Conservation (phyloP, 768 basidiomycete genomes). For the Leccinum ochraceum region DNA sequence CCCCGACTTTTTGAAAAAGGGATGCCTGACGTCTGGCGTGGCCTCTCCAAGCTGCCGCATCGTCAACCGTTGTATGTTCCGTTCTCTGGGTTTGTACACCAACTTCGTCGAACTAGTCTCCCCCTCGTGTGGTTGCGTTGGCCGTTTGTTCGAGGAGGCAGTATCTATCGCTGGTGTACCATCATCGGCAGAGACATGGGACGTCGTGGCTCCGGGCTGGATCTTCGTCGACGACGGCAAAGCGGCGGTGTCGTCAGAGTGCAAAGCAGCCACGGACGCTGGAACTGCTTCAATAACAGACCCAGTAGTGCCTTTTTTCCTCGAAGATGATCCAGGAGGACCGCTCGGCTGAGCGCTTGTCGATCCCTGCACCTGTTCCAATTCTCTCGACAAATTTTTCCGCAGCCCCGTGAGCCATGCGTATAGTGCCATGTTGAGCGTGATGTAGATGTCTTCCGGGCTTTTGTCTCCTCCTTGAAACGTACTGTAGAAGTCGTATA, state of each 20-base stretch:
- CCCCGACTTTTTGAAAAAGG: slow-evolving; percentile 81
- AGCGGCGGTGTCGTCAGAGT: slow-evolving; percentile 8
- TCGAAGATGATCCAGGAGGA: slow-evolving; percentile 31
- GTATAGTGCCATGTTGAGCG: slow-evolving; percentile 79
- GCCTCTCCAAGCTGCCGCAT: slow-evolving; percentile 87
- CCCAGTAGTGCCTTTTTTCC: slow-evolving; percentile 36
- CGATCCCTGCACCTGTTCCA: slow-evolving; percentile 68
- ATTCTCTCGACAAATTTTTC: slow-evolving; percentile 73
- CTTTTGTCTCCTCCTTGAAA: slow-evolving; percentile 60
- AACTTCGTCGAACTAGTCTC: slow-evolving; percentile 26
- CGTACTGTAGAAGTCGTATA: slow-evolving; percentile 72
- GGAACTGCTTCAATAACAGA: slow-evolving; percentile 13
- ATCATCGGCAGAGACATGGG: slow-evolving; percentile 12
- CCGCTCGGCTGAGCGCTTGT: slow-evolving; percentile 49
- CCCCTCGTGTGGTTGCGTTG: slow-evolving; percentile 22
- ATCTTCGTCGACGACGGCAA: slow-evolving; percentile 4
- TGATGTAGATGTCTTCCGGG: slow-evolving; percentile 80
- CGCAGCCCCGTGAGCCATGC: slow-evolving; percentile 79
- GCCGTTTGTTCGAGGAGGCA: slow-evolving; percentile 9
- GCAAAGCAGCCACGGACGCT: slow-evolving; percentile 3
- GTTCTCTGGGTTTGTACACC: slow-evolving; percentile 54
- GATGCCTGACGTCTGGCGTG: slow-evolving; percentile 87
- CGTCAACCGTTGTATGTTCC: slow-evolving; percentile 76
- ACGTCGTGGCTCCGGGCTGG: slow-evolving; percentile 6
- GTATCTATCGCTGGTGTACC: slow-evolving; percentile 1